phyloP scores from a whole-genome alignment of 805 yeast species.

The Nakazawaea anatomiae region DNA sequence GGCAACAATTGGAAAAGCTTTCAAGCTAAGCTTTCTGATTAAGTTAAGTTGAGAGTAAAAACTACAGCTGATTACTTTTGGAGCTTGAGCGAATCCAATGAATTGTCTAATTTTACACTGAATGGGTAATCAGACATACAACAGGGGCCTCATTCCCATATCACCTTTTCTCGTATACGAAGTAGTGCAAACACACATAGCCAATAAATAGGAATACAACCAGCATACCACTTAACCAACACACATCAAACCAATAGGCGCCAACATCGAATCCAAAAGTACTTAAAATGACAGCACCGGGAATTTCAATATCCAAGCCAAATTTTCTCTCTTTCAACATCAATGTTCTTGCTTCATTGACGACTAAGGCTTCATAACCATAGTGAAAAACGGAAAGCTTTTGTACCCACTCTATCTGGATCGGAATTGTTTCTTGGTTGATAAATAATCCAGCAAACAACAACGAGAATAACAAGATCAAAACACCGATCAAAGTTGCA shows the following conservation, averaged over 20 bases:
- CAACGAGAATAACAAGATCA: slow-evolving; percentile 76
- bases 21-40: too few relatives aligned
- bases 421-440: slow-evolving; percentile 58
- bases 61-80: too few relatives aligned
- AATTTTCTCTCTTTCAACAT: slow-evolving; percentile 82
- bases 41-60: too few relatives aligned
- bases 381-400: slow-evolving; percentile 89
- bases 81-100: too few relatives aligned
- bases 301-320: slow-evolving; percentile 91
- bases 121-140: not conserved
- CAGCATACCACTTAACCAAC: slow-evolving; percentile 53
- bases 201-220: slow-evolving; percentile 59
- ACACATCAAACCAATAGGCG: slow-evolving; percentile 64
- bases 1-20: too few relatives aligned
- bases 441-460: slow-evolving; percentile 92
- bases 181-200: slow-evolving; percentile 64
- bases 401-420: slow-evolving; percentile 62
- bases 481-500: slow-evolving; percentile 82
- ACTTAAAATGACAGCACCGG: slow-evolving; percentile 94
- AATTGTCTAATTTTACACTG: too few relatives aligned
- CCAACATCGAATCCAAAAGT: slow-evolving; percentile 91
- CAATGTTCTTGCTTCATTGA: slow-evolving; percentile 87
- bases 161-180: slow-evolving; percentile 70
- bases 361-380: slow-evolving; percentile 88
- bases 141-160: not conserved